Evolutionary conservation across 1,284 basidiomycete species (phyloP).

Genomic region (Ceratobasidium sp.): DNA sequence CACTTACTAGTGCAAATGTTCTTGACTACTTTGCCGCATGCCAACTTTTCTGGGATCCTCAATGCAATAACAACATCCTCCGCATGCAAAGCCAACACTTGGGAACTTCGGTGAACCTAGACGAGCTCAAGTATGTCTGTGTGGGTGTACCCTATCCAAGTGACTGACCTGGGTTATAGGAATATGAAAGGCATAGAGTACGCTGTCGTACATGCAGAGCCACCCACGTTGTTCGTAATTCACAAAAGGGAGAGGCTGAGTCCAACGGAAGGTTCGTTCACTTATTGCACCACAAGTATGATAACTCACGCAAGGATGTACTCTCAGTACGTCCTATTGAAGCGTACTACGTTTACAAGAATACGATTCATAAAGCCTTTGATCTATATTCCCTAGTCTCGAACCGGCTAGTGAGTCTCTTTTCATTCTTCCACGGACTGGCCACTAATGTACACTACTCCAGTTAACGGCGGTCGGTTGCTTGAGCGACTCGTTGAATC

Average conservation of each 20-base stretch:
- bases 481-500: constrained; percentile 32
- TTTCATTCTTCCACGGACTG: not conserved
- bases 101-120: constrained; percentile 71
- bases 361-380: constrained; percentile 84
- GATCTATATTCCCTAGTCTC: constrained; percentile 81
- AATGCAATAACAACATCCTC: constrained; percentile 85
- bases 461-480: constrained; percentile 29
- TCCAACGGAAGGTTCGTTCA: constrained; percentile 71
- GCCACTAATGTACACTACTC: not conserved
- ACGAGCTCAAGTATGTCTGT: constrained; percentile 71
- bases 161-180: constrained; percentile 51
- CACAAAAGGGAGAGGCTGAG: constrained; percentile 83
- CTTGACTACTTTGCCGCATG: constrained; percentile 85
- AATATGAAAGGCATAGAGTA: constrained; percentile 85
- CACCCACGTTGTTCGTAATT: constrained; percentile 81
- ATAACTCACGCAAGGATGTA: constrained; percentile 3
- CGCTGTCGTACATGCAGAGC: constrained; percentile 74
- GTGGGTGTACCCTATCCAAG: constrained; percentile 27
- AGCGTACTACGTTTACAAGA: constrained; percentile 84
- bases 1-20: constrained; percentile 73
- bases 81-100: constrained; percentile 89
- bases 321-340: constrained; percentile 70
- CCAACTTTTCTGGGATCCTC: constrained; percentile 84
- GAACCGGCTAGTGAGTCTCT: constrained; percentile 69
- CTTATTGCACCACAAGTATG: constrained; percentile 11